Evolutionary conservation across 106 monocot genomes (phyloP).

Genomic region (Dioscorea alata): DNA sequence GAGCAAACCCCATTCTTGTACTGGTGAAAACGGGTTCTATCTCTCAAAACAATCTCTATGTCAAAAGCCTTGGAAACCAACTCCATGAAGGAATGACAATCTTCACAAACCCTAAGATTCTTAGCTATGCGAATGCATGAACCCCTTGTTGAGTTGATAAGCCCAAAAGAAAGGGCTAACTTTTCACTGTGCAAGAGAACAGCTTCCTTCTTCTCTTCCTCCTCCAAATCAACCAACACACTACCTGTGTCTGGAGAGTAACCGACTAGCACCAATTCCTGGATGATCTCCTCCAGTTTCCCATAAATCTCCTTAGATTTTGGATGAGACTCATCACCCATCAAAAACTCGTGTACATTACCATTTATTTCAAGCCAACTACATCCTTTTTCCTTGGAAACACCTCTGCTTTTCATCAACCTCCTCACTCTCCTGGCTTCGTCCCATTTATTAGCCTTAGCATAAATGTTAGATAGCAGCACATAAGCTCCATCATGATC

Average conservation of each 20-base stretch:
- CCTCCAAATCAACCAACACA: constrained; percentile 49
- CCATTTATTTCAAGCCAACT: constrained; percentile 46
- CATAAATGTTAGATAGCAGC: constrained; percentile 60
- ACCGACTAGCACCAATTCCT: constrained; percentile 33
- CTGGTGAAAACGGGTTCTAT: constrained; percentile 46
- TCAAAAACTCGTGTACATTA: constrained; percentile 32
- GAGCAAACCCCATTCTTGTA: constrained; percentile 40
- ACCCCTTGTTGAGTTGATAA: constrained; percentile 17
- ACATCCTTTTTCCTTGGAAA: constrained; percentile 44
- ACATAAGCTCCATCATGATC: constrained; percentile 52
- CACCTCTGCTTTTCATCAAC: constrained; percentile 34
- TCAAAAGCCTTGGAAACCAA: constrained; percentile 17
- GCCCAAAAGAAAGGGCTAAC: constrained; percentile 49
- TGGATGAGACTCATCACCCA: constrained; percentile 32
- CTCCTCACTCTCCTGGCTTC: constrained; percentile 37
- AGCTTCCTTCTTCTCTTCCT: constrained; percentile 45
- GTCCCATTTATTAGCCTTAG: constrained; percentile 35
- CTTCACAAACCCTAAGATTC: constrained; percentile 47
- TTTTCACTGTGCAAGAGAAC: constrained; percentile 65
- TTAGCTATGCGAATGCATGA: constrained; percentile 35
- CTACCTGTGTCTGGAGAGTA: constrained; percentile 36
- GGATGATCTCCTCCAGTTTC: constrained; percentile 42
- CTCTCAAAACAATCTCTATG: constrained; percentile 38
- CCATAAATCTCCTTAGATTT: constrained; percentile 35
- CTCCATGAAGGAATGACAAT: constrained; percentile 55